phyloP scores from a whole-genome alignment of 1,284 basidiomycete genomes.

The Austroboletus rostrupii region DNA sequence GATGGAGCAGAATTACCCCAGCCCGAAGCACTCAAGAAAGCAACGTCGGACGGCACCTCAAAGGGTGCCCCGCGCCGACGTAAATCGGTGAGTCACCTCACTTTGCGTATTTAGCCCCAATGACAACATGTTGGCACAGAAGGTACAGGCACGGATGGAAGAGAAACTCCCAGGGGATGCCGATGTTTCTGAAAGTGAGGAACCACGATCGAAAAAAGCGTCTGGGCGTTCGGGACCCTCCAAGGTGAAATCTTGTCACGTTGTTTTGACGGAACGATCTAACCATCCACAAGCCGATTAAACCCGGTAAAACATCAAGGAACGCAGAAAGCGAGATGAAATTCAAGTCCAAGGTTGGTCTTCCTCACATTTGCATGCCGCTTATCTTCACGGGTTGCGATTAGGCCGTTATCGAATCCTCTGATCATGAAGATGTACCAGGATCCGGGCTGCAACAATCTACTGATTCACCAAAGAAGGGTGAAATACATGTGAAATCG shows the following conservation, averaged over 20 bases:
- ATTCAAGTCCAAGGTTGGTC: constrained; percentile 24
- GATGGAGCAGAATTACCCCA: background rate
- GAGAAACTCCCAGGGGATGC: constrained; percentile 2
- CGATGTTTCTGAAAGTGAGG: constrained; percentile 1
- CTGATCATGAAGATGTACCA: constrained; percentile 22
- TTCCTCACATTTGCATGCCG: background rate
- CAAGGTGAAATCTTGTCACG: constrained; percentile 8
- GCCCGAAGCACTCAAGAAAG: constrained; percentile 3
- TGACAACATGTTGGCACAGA: constrained; percentile 4
- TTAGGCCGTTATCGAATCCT: constrained; percentile 27
- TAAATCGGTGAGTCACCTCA: constrained; percentile 9
- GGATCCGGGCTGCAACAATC: constrained; percentile 1
- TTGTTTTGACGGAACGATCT: background rate
- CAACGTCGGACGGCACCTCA: background rate
- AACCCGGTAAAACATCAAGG: constrained; percentile 10
- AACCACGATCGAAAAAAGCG: constrained; percentile 10
- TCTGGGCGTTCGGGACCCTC: constrained; percentile 6
- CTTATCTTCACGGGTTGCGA: background rate
- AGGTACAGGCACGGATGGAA: background rate
- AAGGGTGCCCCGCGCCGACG: constrained; percentile 9
- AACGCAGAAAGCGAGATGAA: constrained; percentile 19
- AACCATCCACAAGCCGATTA: constrained; percentile 6
- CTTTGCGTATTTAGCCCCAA: background rate
- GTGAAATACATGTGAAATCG: background rate
- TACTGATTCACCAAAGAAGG: constrained; percentile 11